Conservation (phyloP, 2,329 filamentous ascomycete genomes). For the Aspergillus sp. region DNA sequence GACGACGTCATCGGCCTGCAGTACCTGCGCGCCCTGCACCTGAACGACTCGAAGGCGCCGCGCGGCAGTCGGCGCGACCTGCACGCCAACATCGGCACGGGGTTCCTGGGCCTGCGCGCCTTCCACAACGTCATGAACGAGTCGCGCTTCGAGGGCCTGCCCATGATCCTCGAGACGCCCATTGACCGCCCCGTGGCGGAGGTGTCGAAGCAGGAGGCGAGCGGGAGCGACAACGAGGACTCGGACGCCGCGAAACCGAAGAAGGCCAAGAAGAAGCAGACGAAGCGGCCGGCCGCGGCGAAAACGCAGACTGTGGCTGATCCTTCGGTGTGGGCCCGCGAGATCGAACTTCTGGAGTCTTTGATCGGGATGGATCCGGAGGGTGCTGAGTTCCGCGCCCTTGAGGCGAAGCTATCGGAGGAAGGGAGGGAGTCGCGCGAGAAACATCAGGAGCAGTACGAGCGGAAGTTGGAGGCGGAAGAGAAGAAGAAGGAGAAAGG, state of each 20-base stretch:
- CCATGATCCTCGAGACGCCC: conserved; percentile 95
- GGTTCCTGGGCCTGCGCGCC: conserved; percentile 83
- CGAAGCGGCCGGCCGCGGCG: conserved; percentile 21
- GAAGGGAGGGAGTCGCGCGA: conserved; percentile 69
- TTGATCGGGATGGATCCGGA: conserved; percentile 81
- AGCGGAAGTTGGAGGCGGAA: conserved; percentile 67
- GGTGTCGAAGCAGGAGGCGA: conserved; percentile 13
- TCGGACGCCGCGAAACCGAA: conserved; percentile 19
- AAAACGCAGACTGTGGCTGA: conserved; percentile 61
- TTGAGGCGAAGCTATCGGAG: conserved; percentile 65
- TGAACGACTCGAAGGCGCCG: conserved; percentile 96
- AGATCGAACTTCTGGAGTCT: conserved; percentile 91
- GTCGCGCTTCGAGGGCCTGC: conserved; percentile 69
- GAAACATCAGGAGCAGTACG: conserved; percentile 75
- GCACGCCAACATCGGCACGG: conserved; percentile 94
- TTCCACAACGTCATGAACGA: conserved; percentile 93
- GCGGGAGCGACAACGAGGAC: conserved; percentile 18
- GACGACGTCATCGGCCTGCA: conserved; percentile 72
- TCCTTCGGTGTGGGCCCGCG: conserved; percentile 80
- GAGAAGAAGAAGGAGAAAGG: conserved; percentile 48
- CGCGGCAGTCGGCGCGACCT: conserved; percentile 78
- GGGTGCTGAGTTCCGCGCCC: conserved; percentile 65
- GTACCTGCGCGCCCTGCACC: conserved; percentile 81
- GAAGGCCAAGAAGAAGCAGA: conserved; percentile 20
- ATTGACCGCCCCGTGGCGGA: conserved; percentile 62